A percentile compares a stretch with the other conserved stretches of the same genome.
Evolutionary conservation across 495 filamentous ascomycete species (phyloP).

Genomic region (Penicillium mononematosum): DNA sequence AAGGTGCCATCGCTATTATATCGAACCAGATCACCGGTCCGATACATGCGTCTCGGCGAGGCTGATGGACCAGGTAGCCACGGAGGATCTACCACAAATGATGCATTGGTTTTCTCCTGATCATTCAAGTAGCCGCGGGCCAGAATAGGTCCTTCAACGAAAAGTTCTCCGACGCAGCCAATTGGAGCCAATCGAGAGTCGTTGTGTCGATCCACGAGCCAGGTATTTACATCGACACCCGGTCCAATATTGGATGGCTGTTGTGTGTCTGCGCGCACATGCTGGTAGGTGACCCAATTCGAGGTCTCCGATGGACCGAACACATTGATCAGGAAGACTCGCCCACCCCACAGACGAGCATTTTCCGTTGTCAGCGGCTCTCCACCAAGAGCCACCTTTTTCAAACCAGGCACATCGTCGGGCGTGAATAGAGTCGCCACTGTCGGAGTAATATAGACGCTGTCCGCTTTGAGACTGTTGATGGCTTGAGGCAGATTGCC

Average conservation of each 20-base stretch:
- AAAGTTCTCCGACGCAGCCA: constrained; percentile 37
- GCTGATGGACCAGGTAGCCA: constrained; percentile 14
- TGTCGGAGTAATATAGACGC: neutral
- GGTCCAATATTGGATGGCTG: neutral
- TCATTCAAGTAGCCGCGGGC: constrained; percentile 43
- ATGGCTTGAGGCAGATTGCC: neutral
- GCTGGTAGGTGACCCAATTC: neutral
- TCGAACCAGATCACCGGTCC: no score
- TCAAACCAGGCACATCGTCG: neutral
- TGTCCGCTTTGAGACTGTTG: neutral
- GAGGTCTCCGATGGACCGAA: constrained; percentile 26
- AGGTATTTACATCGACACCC: neutral
- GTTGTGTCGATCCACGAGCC: no score
- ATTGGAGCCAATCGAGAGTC: neutral
- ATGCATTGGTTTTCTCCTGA: constrained; percentile 26
- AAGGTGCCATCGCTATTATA: no score
- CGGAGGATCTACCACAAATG: neutral
- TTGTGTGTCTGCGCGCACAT: no score
- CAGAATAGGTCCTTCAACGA: constrained; percentile 43
- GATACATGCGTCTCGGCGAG: neutral
- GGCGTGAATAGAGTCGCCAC: neutral
- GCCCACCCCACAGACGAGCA: constrained; percentile 5
- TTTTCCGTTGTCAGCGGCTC: neutral
- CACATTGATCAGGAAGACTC: constrained; percentile 15
- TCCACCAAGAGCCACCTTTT: neutral